These are phyloP conservation scores for Eragrostis nindensis DNA, from an alignment of 176 grass and related monocot species.

Conservation along the genomic window DNA sequence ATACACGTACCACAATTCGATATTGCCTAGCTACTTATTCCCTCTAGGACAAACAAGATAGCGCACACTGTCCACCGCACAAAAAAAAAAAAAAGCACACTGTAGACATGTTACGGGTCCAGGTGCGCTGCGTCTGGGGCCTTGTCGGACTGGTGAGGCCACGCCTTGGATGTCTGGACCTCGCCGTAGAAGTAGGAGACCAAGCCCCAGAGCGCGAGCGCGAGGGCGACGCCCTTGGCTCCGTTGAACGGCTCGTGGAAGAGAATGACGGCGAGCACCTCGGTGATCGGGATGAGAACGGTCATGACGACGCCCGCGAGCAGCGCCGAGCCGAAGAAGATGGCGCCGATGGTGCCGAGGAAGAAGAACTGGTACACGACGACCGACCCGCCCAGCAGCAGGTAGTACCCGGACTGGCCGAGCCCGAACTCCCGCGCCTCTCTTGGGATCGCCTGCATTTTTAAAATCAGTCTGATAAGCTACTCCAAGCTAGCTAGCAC, in stretches of 20 bases:
- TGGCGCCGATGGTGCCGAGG: slow-evolving; percentile 70
- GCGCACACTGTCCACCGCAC: no score
- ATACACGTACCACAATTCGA: no score
- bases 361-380: slow-evolving; percentile 73
- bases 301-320: slow-evolving; percentile 75
- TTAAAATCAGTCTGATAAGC: neutral
- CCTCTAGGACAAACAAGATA: no score
- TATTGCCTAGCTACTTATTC: no score
- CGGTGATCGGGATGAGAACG: slow-evolving; percentile 67
- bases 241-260: slow-evolving; percentile 73
- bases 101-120: no score
- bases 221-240: slow-evolving; percentile 75
- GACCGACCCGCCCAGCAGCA: slow-evolving; percentile 51
- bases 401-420: slow-evolving; percentile 64
- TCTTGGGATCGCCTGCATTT: slow-evolving; percentile 62
- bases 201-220: slow-evolving; percentile 78
- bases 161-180: slow-evolving; percentile 39
- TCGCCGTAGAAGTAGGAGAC: slow-evolving; percentile 89
- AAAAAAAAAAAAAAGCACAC: no score
- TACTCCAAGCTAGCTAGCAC: no score
- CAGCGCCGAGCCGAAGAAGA: slow-evolving; percentile 78
- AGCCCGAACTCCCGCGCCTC: slow-evolving; percentile 73
- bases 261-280: slow-evolving; percentile 70
- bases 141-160: neutral
- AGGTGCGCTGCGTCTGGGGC: neutral